Base-by-base conservation (phyloP, 305 asterid genomes). In the Fraxinus velutina region DNA sequence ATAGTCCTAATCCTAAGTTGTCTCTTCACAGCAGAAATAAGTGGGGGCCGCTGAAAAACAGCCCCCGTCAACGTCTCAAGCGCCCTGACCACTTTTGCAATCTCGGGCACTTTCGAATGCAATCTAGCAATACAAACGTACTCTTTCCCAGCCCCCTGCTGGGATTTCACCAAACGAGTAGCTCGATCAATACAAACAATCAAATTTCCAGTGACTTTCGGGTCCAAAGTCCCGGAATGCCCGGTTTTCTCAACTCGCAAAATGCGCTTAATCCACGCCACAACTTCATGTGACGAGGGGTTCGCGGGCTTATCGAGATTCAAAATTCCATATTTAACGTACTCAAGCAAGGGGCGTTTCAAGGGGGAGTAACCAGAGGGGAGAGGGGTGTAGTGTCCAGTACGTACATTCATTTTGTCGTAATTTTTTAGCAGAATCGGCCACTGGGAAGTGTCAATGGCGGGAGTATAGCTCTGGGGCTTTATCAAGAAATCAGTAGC, bases 211-310 rank as follows among this genome's bases (percentile, higher is more conserved):
- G 98, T 94, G 79, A 95, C 98, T 78, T 95, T 95, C 6, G 99
- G 99, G 84, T 95, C 98, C 32, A 93, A 87, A 0, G 99, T 96
- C 98, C 99, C 10, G 4, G 96, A 91, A 78, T 96, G 99, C n/a
- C 98, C 98, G 0, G 98, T 96, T 83, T 96, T 96, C 82, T 96
- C 99, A 12, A 90, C 95, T 19, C 94, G 92, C 1, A 96, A 84
- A 39, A 96, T 96, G 82, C 98, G 89, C 88, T 94, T 96, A 74
- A 94, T 94, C 99, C 99, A 96, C 1, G 98, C 99, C n/a, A 95
- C 99, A 6, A 95, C 99, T 75, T 95, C 98, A 64, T 93, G 99
- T 24, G 98, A 92, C 1, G 97, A 94, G 0, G 99, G 99, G 47
- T 93, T 94, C 0, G 98, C 90, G 3, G 99, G 98, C 76, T 94